Base-by-base conservation (phyloP, 2,329 filamentous ascomycete genomes). In the Alternaria conjuncta region DNA sequence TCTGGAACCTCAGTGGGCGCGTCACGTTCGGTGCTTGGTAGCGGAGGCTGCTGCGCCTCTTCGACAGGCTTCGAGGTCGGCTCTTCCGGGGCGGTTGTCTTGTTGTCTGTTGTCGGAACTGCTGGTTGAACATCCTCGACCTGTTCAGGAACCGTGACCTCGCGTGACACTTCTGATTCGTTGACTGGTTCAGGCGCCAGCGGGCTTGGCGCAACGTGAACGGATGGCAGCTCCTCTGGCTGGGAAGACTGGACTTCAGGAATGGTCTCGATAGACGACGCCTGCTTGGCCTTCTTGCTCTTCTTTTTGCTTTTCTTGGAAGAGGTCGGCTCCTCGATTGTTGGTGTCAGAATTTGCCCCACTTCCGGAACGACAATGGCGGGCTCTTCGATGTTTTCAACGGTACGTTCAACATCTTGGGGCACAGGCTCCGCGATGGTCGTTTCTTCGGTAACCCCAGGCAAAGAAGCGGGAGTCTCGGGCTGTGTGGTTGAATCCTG, bases 271-370 rank as follows among this genome's bases (percentile, higher is more conserved):
- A 60, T 12, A 5, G 67, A 57, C 3, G 55, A 51, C 53, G 70
- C 64, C 54, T 72, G 71, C 57, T 74, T 74, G 13, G 51, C 57
- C 60, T 77, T 78, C 64, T 77, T 77, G n/a, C 53, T 69, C 55
- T 78, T 78, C 63, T 78, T 78, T 32, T 71, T 71, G 56, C 66
- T 62, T 43, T 67, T 69, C 54, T 66, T 71, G 9, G 63, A 57
- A 23, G 59, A 44, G 21, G 18, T 63, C 4, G 51, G 56, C 46
- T 65, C 53, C 6, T 60, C 46, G 10, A 56, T n/a, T 5, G 30
- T 21, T n/a, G 53, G 32, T 5, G 32, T 41, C 6, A 5, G 55
- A 7, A 43, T 6, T n/a, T 53, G 45, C n/a, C 43, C 25, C 15
- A 25, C 5, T n/a, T 51, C 44, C 3, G 55, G 45, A 6, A 43